A percentile compares a stretch with the other conserved stretches of the same genome.
phyloP scores from a whole-genome alignment of 2,329 filamentous ascomycete genomes.

The Penicillium griseofulvum region DNA sequence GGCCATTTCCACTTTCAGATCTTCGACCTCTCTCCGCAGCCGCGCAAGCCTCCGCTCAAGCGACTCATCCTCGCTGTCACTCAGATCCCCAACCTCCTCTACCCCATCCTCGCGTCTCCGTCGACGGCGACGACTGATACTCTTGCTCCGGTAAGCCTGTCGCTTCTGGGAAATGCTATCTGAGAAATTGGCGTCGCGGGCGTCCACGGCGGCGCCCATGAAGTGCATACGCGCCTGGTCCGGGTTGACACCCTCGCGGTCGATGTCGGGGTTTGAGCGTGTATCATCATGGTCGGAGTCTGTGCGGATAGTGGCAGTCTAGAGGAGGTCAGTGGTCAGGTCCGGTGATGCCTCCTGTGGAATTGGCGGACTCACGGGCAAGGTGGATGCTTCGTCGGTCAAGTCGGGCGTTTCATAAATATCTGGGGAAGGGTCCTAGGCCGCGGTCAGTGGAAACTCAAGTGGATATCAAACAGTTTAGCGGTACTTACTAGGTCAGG shows the following conservation, averaged over 20 bases:
- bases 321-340: conserved; percentile 46
- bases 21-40: conserved; percentile 77
- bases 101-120: conserved; percentile 47
- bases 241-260: conserved; percentile 71
- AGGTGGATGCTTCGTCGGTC: conserved; percentile 82
- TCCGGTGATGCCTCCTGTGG: background rate
- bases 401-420: conserved; percentile 95
- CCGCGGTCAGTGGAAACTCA: background rate
- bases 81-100: conserved; percentile 69
- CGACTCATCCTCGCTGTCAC: conserved; percentile 75
- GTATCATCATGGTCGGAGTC: conserved; percentile 58
- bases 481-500: conserved; percentile 65
- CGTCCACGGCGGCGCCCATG: conserved; percentile 70
- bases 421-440: conserved; percentile 83
- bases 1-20: conserved; percentile 57
- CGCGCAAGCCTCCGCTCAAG: conserved; percentile 77
- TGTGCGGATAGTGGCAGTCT: conserved; percentile 58
- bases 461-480: background rate
- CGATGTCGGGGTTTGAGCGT: conserved; percentile 59
- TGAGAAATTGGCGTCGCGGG: conserved; percentile 79
- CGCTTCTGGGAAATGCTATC: conserved; percentile 80
- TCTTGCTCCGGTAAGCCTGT: conserved; percentile 77
- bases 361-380: conserved; percentile 59
- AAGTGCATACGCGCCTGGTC: conserved; percentile 79
- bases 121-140: conserved; percentile 52